Evolutionary conservation across 192 early-diverging fungal species (phyloP).

Genomic region (Mortierella alpina): DNA sequence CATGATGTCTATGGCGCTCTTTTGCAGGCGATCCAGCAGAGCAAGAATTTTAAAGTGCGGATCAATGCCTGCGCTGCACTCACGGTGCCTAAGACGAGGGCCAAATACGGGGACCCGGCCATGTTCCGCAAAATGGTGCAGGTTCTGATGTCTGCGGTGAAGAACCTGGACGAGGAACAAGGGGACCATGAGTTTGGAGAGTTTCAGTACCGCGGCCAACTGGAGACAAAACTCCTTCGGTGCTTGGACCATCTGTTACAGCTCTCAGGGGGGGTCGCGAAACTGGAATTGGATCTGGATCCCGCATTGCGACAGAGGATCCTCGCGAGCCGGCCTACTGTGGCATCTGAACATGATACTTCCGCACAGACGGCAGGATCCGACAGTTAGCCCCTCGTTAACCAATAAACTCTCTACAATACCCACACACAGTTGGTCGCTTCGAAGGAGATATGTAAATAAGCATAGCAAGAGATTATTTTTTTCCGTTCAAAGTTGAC

Average conservation of each 20-base stretch:
- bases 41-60: conserved; percentile 84
- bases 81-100: conserved; percentile 38
- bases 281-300: conserved; percentile 21
- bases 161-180: conserved; percentile 51
- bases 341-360: no score
- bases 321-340: conserved; percentile 24
- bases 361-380: no score
- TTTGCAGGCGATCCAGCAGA: conserved; percentile 58
- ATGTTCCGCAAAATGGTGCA: conserved; percentile 46
- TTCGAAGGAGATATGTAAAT: no score
- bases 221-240: conserved; percentile 30
- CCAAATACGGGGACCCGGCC: conserved; percentile 55
- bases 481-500: no score
- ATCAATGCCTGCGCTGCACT: conserved; percentile 75
- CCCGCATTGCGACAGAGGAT: conserved; percentile 25
- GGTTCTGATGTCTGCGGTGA: conserved; percentile 30
- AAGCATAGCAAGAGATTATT: no score
- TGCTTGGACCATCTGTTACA: conserved; percentile 47
- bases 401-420: no score
- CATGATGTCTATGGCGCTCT: conserved; percentile 64
- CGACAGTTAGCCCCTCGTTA: no score
- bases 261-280: conserved; percentile 13
- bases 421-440: no score
- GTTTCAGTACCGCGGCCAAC: conserved; percentile 39
- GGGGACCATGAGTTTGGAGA: conserved; percentile 43